Percentiles rank a stretch among this genome's conserved stretches.
Conservation (phyloP, 345 rosid genomes). For the Noccaea caerulescens region DNA sequence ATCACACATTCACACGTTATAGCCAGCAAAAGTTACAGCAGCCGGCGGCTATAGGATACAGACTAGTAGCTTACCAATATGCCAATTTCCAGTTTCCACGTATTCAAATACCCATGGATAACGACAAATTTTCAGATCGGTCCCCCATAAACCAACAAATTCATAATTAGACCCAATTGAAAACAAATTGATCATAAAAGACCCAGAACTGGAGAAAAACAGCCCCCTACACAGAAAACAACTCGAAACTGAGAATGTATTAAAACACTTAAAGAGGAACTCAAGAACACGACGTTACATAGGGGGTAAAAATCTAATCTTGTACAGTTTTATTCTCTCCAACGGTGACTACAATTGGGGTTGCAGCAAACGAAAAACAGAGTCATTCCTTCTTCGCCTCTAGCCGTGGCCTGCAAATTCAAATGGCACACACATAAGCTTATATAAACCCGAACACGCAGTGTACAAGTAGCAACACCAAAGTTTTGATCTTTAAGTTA, state of each 20-base stretch:
- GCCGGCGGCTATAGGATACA: conserved; percentile 35
- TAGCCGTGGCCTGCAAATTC: conserved; percentile 67
- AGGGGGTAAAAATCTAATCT: not conserved
- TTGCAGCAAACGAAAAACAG: conserved; percentile 94
- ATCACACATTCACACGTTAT: conserved; percentile 22
- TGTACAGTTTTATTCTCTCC: conserved; percentile 66
- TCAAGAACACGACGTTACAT: conserved; percentile 8
- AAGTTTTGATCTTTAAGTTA: not conserved
- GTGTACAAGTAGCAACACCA: conserved; percentile 4
- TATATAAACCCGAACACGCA: not conserved
- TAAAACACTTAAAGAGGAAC: conserved; percentile 1
- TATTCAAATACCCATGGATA: conserved; percentile 13
- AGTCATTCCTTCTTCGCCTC: conserved; percentile 97
- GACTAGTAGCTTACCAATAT: conserved; percentile 5
- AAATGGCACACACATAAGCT: not conserved
- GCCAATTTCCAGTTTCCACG: conserved; percentile 36
- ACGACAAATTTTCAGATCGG: not conserved
- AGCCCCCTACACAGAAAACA: not conserved
- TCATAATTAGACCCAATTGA: not conserved
- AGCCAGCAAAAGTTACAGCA: conserved; percentile 22
- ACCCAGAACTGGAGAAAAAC: conserved; percentile 15
- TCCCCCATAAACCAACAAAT: not conserved
- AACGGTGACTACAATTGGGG: conserved; percentile 75
- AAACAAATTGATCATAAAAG: conserved; percentile 11
- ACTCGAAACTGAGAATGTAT: not conserved